A percentile compares a stretch with the other conserved stretches of the same genome.
Conservation (phyloP, 495 filamentous ascomycete genomes). For the Talaromyces wortmannii region DNA sequence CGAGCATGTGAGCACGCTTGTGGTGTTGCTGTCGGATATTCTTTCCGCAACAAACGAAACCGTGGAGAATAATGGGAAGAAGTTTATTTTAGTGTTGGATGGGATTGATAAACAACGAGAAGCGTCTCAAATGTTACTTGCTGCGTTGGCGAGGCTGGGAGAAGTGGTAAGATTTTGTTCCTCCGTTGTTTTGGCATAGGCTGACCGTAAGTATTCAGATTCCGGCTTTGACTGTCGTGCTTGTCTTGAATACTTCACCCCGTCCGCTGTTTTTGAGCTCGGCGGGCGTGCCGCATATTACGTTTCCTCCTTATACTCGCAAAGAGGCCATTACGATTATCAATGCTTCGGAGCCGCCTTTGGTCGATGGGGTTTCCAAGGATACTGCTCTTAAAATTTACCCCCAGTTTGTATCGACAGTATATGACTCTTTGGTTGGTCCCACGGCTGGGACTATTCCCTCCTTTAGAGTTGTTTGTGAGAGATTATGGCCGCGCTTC, state of each 20-base stretch:
- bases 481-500: conserved; percentile 78
- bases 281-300: conserved; percentile 68
- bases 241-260: conserved; percentile 66
- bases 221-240: conserved; percentile 67
- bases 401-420: conserved; percentile 33
- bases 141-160: conserved; percentile 71
- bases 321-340: conserved; percentile 70
- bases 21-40: conserved; percentile 58
- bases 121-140: conserved; percentile 68
- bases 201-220: conserved; percentile 47
- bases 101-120: conserved; percentile 87
- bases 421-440: conserved; percentile 33
- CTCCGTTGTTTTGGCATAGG: not conserved
- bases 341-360: conserved; percentile 33
- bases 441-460: conserved; percentile 40
- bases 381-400: conserved; percentile 23
- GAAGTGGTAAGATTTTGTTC: conserved; percentile 53
- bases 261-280: conserved; percentile 64
- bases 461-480: conserved; percentile 31
- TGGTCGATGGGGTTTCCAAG: conserved; percentile 16
- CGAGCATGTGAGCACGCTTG: conserved; percentile 69
- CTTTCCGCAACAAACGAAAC: conserved; percentile 16
- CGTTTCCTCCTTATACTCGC: conserved; percentile 82
- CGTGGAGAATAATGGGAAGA: conserved; percentile 27
- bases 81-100: conserved; percentile 82